phyloP scores from a whole-genome alignment of 208 protist genomes.

The Angomonas deanei region DNA sequence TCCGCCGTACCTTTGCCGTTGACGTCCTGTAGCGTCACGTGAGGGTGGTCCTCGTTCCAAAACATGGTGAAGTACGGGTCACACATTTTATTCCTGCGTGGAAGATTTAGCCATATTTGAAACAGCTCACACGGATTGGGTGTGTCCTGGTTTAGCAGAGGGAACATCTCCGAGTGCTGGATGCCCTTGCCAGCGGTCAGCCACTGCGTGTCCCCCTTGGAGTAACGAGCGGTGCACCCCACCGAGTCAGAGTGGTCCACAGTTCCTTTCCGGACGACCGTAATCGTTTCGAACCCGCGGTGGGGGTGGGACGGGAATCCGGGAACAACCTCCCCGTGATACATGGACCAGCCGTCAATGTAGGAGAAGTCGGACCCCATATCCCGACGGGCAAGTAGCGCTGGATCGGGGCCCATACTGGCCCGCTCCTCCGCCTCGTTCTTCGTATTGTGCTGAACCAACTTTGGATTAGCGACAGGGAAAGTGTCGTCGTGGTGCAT shows the following conservation, averaged over 20 bases:
- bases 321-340: slow-evolving; percentile 50
- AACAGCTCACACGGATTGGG: slow-evolving; percentile 37
- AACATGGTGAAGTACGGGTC: slow-evolving; percentile 67
- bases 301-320: slow-evolving; percentile 87
- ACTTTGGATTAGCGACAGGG: slow-evolving; percentile 8
- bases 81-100: slow-evolving; percentile 64
- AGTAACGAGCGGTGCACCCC: slow-evolving; percentile 65
- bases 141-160: slow-evolving; percentile 21
- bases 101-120: slow-evolving; percentile 92
- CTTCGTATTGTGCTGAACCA: neutral
- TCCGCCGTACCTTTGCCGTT: neutral
- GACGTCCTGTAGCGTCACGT: slow-evolving; percentile 14
- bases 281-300: slow-evolving; percentile 88
- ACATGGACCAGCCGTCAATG: slow-evolving; percentile 65
- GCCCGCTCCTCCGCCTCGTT: slow-evolving; percentile 4
- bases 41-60: slow-evolving; percentile 35
- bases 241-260: slow-evolving; percentile 76
- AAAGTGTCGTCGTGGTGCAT: slow-evolving; percentile 51
- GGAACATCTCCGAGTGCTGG: slow-evolving; percentile 82
- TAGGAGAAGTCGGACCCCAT: slow-evolving; percentile 60
- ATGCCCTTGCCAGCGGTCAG: slow-evolving; percentile 90
- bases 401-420: slow-evolving; percentile 16
- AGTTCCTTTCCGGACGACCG: slow-evolving; percentile 60
- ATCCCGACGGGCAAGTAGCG: slow-evolving; percentile 28
- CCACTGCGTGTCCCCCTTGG: slow-evolving; percentile 85